These are phyloP conservation scores for Eucalyptus pumila DNA, from an alignment of 345 rosid genomes.

Conservation along the genomic window DNA sequence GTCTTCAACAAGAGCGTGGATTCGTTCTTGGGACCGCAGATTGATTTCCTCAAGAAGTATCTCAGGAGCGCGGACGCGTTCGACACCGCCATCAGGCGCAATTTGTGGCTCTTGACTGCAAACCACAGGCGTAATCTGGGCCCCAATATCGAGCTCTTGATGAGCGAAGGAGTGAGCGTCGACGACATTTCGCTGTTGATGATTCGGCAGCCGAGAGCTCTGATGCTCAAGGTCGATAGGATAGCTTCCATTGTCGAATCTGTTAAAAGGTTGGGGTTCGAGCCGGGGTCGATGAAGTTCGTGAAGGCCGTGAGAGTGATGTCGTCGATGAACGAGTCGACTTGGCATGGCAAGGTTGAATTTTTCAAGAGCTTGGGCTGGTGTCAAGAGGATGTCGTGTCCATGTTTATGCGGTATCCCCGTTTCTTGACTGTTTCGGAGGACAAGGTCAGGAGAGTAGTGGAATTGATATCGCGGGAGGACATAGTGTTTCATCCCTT, in stretches of 20 bases:
- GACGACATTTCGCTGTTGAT: background rate
- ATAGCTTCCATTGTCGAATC: background rate
- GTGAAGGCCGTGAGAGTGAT: background rate
- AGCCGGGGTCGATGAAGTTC: background rate
- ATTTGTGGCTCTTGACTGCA: background rate
- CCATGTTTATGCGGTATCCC: background rate
- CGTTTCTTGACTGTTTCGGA: background rate
- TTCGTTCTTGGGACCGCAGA: background rate
- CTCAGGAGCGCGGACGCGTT: background rate
- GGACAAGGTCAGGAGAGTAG: background rate
- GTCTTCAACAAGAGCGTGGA: background rate
- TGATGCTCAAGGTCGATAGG: background rate
- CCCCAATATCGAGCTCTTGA: background rate
- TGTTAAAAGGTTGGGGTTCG: background rate
- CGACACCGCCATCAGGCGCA: background rate
- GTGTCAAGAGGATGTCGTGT: background rate
- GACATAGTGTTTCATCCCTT: background rate
- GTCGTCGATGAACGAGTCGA: background rate
- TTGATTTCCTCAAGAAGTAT: background rate
- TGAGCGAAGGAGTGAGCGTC: background rate
- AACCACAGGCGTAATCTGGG: background rate
- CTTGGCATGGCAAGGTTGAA: background rate
- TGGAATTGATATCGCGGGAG: background rate
- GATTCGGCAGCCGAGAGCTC: background rate
- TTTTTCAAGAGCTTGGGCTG: conserved; percentile 1